These are phyloP conservation scores for Sechiopsis laciniata DNA, from an alignment of 306 rosid genomes.

Conservation along the genomic window DNA sequence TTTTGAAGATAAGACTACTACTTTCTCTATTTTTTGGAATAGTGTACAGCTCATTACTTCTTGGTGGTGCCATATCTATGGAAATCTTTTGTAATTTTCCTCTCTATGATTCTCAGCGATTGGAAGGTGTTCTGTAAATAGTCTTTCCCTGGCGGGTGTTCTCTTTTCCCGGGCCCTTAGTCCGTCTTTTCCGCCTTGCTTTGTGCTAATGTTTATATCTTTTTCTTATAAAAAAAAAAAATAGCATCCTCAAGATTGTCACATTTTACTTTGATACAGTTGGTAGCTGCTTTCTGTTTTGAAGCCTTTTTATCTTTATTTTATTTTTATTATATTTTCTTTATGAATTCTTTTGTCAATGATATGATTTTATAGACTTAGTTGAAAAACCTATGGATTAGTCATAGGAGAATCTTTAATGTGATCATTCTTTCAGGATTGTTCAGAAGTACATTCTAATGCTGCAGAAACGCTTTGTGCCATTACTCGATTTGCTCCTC, in stretches of 20 bases:
- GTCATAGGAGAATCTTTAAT: slow-evolving; percentile 2
- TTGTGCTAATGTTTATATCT: too few species aligned
- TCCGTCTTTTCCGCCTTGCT: too few species aligned
- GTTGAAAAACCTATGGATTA: neutral
- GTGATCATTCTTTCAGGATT: slow-evolving; percentile 56
- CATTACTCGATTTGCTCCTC: slow-evolving; percentile 88
- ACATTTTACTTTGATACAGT: neutral
- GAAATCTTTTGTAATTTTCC: too few species aligned
- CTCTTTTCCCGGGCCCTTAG: too few species aligned
- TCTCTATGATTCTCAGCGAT: too few species aligned
- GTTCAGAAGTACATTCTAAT: slow-evolving; percentile 90
- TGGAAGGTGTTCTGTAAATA: too few species aligned
- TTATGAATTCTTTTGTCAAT: neutral
- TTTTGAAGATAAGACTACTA: too few species aligned
- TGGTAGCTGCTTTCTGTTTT: neutral
- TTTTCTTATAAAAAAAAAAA: neutral
- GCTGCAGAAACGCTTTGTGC: slow-evolving; percentile 97
- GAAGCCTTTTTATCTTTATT: neutral
- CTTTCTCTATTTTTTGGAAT: too few species aligned
- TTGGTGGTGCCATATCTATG: too few species aligned
- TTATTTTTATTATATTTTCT: neutral
- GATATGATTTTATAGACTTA: neutral
- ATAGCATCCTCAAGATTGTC: neutral
- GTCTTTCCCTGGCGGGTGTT: too few species aligned
- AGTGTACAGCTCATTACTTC: too few species aligned